phyloP scores from a whole-genome alignment of 1,284 basidiomycete species.

The Cryptococcus depauperatus region DNA sequence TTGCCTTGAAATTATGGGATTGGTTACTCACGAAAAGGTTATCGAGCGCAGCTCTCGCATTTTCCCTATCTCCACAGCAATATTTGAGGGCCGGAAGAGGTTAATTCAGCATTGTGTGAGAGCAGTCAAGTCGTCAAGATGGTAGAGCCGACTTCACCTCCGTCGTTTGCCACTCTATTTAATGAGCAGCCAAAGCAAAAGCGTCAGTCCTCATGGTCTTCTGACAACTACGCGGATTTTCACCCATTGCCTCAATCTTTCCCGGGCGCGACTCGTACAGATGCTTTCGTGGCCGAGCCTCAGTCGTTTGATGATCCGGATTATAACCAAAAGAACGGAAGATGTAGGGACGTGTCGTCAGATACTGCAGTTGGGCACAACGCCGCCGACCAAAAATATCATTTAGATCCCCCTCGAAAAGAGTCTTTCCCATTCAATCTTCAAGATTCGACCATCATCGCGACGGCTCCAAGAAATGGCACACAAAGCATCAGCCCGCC shows the following conservation, averaged over 20 bases:
- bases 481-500: conserved; percentile 5
- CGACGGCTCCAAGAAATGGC: conserved; percentile 13
- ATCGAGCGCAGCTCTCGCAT: no score
- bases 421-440: conserved; percentile 39
- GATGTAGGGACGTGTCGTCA: not conserved
- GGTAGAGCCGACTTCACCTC: conserved; percentile 15
- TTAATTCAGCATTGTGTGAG: no score
- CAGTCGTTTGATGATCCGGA: conserved; percentile 7
- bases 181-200: conserved; percentile 14
- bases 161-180: conserved; percentile 28
- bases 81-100: no score
- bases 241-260: not conserved
- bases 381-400: not conserved
- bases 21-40: no score
- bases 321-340: conserved; percentile 4
- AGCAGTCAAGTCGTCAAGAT: no score
- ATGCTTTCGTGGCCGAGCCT: conserved; percentile 25
- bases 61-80: no score
- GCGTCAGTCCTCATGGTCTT: conserved; percentile 12
- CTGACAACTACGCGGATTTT: conserved; percentile 6
- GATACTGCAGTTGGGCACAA: not conserved
- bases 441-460: conserved; percentile 33
- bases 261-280: no score
- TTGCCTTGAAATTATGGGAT: no score
- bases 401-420: conserved; percentile 17